A percentile compares a stretch with the other conserved stretches of the same genome.
phyloP scores from a whole-genome alignment of 2,329 filamentous ascomycete genomes.

The Pseudogymnoascus sp. region DNA sequence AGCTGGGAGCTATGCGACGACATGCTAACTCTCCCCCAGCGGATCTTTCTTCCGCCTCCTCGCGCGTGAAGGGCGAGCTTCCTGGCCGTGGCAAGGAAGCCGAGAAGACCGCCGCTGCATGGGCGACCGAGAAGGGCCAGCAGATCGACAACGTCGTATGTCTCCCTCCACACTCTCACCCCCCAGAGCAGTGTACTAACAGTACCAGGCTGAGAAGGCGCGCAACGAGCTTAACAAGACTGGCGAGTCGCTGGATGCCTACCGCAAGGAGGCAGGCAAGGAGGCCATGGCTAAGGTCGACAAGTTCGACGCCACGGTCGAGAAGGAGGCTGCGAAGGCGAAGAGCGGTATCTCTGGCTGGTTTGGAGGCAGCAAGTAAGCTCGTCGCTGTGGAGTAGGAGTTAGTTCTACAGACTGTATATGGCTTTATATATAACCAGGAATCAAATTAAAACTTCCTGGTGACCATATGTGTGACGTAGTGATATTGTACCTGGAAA shows the following conservation, averaged over 20 bases:
- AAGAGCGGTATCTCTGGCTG: constrained; percentile 78
- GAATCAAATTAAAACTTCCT: neutral
- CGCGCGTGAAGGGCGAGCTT: constrained; percentile 57
- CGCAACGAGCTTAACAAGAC: constrained; percentile 54
- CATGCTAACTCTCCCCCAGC: constrained; percentile 40
- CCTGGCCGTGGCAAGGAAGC: constrained; percentile 54
- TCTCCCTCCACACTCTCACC: constrained; percentile 17
- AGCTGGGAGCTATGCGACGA: neutral
- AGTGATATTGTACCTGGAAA: neutral
- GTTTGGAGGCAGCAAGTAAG: constrained; percentile 54
- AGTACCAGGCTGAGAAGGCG: constrained; percentile 48
- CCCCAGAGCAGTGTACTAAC: neutral
- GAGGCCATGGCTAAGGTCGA: constrained; percentile 66
- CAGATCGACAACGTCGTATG: constrained; percentile 64
- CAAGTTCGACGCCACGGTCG: constrained; percentile 73
- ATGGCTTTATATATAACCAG: neutral
- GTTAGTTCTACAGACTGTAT: neutral
- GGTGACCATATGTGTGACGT: neutral
- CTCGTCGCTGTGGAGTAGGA: neutral
- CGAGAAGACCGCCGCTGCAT: constrained; percentile 56
- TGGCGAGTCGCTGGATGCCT: constrained; percentile 51
- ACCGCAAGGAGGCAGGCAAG: constrained; percentile 54
- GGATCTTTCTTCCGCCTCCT: constrained; percentile 63
- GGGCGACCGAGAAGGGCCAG: constrained; percentile 52
- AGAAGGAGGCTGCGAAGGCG: constrained; percentile 68